Conservation (phyloP, 768 basidiomycete genomes). For the Piloderma croceum region DNA sequence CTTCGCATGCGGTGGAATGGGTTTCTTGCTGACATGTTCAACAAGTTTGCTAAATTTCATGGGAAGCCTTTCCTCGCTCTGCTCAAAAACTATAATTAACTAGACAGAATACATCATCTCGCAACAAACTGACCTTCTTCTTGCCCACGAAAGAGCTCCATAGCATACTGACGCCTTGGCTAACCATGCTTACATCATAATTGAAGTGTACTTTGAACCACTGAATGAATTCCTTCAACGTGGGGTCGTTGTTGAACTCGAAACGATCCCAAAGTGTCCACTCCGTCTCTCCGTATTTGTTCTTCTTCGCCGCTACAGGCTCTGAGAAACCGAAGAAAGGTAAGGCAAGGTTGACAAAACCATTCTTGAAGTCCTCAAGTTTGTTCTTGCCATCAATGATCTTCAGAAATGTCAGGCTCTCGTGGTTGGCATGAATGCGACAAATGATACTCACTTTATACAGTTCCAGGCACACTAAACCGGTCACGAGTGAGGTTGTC, state of each 20-base stretch:
- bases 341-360: slow-evolving; percentile 93
- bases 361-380: slow-evolving; percentile 95
- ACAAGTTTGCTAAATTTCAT: slow-evolving; percentile 91
- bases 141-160: slow-evolving; percentile 92
- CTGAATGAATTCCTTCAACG: slow-evolving; percentile 74
- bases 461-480: slow-evolving; percentile 90
- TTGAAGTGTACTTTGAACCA: slow-evolving; percentile 84
- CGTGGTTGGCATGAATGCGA: not conserved
- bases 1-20: slow-evolving; percentile 75
- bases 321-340: slow-evolving; percentile 99
- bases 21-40: slow-evolving; percentile 92
- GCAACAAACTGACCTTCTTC: slow-evolving; percentile 70
- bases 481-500: slow-evolving; percentile 93
- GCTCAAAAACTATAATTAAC: slow-evolving; percentile 9
- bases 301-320: slow-evolving; percentile 84
- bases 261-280: slow-evolving; percentile 99
- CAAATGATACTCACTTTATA: slow-evolving; percentile 68
- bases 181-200: slow-evolving; percentile 91
- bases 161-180: slow-evolving; percentile 95
- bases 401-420: slow-evolving; percentile 32
- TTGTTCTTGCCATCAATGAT: slow-evolving; percentile 93
- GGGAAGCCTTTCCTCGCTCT: slow-evolving; percentile 83
- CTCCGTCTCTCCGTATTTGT: slow-evolving; percentile 81
- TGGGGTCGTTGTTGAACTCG: slow-evolving; percentile 85
- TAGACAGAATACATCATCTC: slow-evolving; percentile 1